Conservation (phyloP, 208 protist species). For the Lotmaria passim region DNA sequence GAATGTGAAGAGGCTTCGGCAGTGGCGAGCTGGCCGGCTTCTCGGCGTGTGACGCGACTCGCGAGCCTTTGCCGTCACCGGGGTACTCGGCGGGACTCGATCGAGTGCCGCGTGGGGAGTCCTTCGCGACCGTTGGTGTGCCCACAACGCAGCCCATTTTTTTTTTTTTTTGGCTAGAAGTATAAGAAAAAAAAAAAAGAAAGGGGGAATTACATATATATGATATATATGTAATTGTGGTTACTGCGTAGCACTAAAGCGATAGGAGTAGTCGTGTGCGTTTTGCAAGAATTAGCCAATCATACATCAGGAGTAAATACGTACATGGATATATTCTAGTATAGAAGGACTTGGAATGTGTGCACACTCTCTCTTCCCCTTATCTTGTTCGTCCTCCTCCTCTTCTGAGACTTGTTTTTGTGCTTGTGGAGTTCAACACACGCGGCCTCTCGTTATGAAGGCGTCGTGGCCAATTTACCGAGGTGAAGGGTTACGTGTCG, state of each 20-base stretch:
- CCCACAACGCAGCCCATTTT: conserved; percentile 12
- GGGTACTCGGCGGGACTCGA: background rate
- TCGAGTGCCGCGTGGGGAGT: background rate
- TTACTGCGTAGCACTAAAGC: no score
- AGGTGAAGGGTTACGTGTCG: no score
- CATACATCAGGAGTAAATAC: no score
- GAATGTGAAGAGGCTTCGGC: background rate
- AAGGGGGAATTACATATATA: no score
- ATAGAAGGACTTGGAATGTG: no score
- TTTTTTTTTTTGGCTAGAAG: background rate
- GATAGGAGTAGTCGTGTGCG: no score
- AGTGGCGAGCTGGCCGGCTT: background rate
- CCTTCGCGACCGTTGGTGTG: background rate
- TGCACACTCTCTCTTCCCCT: no score
- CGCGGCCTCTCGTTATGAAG: background rate
- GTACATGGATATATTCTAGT: no score
- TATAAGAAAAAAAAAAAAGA: conserved; percentile 24
- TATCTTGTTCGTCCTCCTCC: background rate
- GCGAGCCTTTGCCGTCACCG: background rate
- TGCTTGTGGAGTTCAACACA: no score
- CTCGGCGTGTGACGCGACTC: background rate
- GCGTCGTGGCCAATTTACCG: background rate
- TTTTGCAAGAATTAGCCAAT: no score
- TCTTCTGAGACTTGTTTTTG: background rate
- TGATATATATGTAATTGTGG: no score